Evolutionary conservation across 2,329 filamentous ascomycete genomes (phyloP), one percentile per base, ranked within the genome.

Genomic region (Alternaria gansuensis): DNA sequence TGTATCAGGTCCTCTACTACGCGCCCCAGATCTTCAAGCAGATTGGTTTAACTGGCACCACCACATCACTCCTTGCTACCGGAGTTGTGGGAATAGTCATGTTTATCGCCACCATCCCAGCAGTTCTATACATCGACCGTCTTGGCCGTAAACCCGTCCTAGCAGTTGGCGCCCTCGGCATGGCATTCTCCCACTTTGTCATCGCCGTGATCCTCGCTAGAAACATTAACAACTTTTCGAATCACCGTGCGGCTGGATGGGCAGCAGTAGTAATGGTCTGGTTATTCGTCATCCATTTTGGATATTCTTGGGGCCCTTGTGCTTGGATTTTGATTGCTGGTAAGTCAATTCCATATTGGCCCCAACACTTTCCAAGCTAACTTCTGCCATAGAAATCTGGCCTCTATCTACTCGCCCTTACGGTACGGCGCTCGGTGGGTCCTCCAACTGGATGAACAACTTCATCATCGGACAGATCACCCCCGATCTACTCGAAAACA

Each of bases 211-310:
- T 92, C 56, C 83, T 90, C 6, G 90, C 87, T 37, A 85, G 82
- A 63, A 87, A 88, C 69, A 78, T 85, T 14, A 72, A 85, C 62
- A 75, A 81, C 4, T 93, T 89, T 80, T 72, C 0, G 82, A 91
- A 58, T 68, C 75, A 3, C 11, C 52, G 43, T 13, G 85, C 83
- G 0, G 88, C 89, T 0, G 90, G 90, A 1, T 93, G 90, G 90
- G 90, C 80, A 4, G 84, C 88, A 0, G 88, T 85, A 5, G 81
- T 75, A 51, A 89, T 90, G 85, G 86, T 90, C 8, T 92, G 90
- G 89, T 81, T 93, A 0, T 92, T 90, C 64, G 87, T 91, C 28
- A 80, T 91, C 29, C 85, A 90, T 75, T 93, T 93, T 69, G 90
- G 88, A 29, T 92, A 91, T 72, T 87, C 84, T 0, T 93, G 90